Evolutionary conservation across 2,329 filamentous ascomycete genomes (phyloP).

Genomic region (Sclerotinia minor): DNA sequence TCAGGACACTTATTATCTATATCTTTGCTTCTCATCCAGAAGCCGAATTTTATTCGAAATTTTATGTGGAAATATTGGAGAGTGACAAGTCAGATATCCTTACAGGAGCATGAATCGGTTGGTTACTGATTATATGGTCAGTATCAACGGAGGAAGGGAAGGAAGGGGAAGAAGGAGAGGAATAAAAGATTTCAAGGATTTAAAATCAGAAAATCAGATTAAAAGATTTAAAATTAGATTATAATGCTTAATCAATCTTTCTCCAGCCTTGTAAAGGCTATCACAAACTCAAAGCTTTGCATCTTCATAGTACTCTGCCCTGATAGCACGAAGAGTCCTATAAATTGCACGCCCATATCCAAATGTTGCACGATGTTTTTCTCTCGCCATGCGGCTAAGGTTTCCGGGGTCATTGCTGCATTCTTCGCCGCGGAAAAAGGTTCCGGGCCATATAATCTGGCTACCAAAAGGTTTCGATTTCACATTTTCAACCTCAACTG

Average conservation of each 20-base stretch:
- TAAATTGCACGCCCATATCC: not conserved
- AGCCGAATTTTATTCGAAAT: too few relatives aligned
- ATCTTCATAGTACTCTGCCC: slow-evolving; percentile 3
- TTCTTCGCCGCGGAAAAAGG: not conserved
- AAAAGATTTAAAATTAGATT: too few relatives aligned
- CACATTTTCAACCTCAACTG: not conserved
- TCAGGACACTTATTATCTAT: not conserved
- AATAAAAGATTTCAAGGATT: too few relatives aligned
- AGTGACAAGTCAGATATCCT: too few relatives aligned
- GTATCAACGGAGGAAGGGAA: too few relatives aligned
- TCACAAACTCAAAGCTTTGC: not conserved
- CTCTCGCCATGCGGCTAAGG: slow-evolving; percentile 3
- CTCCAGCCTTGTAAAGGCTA: not conserved
- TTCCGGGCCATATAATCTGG: not conserved
- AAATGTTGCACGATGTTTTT: slow-evolving; percentile 3
- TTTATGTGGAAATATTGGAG: too few relatives aligned
- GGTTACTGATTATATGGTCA: too few relatives aligned
- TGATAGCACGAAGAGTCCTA: not conserved
- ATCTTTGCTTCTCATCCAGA: too few relatives aligned
- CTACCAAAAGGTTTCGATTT: not conserved
- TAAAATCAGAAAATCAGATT: too few relatives aligned
- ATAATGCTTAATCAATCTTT: too few relatives aligned
- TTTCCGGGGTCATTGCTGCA: not conserved
- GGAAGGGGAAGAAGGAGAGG: too few relatives aligned
- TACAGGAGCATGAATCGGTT: too few relatives aligned